These are phyloP conservation scores for Linnemannia zychae DNA, from an alignment of 192 early-diverging fungal genomes.

Conservation along the genomic window DNA sequence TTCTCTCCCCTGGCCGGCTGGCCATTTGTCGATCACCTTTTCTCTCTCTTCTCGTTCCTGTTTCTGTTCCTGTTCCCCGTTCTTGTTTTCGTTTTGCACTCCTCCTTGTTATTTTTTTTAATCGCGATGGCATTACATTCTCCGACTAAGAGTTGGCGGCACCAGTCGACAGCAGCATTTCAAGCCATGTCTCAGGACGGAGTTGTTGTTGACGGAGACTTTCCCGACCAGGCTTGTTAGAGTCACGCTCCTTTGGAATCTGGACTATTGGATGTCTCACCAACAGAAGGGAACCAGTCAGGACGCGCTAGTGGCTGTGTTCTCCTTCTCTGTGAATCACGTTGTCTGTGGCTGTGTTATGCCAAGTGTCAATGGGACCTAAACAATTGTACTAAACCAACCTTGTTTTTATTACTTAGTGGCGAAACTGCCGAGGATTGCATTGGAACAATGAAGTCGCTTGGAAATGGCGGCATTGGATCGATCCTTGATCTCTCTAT, in stretches of 20 bases:
- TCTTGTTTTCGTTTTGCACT: constrained; percentile 1
- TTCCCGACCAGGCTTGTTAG: neutral
- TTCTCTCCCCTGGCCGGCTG: neutral
- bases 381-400: neutral
- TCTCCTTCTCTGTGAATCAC: neutral
- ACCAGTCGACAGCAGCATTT: constrained; percentile 3
- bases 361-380: neutral
- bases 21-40: neutral
- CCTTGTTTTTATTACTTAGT: constrained; percentile 51
- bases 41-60: neutral
- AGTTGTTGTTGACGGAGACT: constrained; percentile 8
- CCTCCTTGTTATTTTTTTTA: constrained; percentile 6
- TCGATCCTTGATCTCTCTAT: constrained; percentile 89
- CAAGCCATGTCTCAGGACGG: neutral
- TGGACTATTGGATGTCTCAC: constrained; percentile 6
- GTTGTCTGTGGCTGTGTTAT: neutral
- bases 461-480: constrained; percentile 75
- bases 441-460: constrained; percentile 79
- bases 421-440: constrained; percentile 91
- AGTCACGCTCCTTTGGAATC: neutral
- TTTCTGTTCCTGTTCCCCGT: neutral
- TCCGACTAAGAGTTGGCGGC: neutral
- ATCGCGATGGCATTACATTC: constrained; percentile 6
- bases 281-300: neutral
- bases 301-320: neutral